A percentile compares a stretch with the other conserved stretches of the same genome.
phyloP scores from a whole-genome alignment of 1,284 basidiomycete species.

The Ceratorhiza oryzae-sativae region DNA sequence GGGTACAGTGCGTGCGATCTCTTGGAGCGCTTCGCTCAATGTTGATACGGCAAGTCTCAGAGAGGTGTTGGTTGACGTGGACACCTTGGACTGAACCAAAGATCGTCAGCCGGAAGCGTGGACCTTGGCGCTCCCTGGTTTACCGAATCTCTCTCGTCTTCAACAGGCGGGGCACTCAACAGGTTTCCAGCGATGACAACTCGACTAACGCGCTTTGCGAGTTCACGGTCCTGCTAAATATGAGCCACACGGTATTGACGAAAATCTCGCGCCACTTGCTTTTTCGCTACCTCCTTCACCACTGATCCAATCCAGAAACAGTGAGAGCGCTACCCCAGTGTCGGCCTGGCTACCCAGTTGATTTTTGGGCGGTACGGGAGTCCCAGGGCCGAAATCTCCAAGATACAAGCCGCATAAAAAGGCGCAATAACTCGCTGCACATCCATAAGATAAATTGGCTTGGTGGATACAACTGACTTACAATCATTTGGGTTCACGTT shows the following conservation, averaged over 20 bases:
- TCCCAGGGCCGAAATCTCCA: slow-evolving; percentile 8
- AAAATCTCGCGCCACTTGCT: background rate
- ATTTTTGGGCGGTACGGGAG: background rate
- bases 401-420: slow-evolving; percentile 19
- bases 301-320: slow-evolving; percentile 33
- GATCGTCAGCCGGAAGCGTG: background rate
- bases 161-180: slow-evolving; percentile 9
- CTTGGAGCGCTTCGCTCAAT: slow-evolving; percentile 61
- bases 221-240: slow-evolving; percentile 11
- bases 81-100: slow-evolving; percentile 21
- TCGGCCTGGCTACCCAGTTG: background rate
- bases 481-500: slow-evolving; percentile 48
- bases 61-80: slow-evolving; percentile 7
- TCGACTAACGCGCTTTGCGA: slow-evolving; percentile 23
- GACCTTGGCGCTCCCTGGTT: background rate
- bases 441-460: background rate
- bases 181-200: slow-evolving; percentile 21
- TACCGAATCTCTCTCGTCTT: slow-evolving; percentile 35
- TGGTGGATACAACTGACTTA: background rate
- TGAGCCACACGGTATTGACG: no score
- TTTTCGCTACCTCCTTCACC: slow-evolving; percentile 30
- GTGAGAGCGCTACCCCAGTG: background rate
- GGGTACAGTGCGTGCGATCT: slow-evolving; percentile 74
- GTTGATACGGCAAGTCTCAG: slow-evolving; percentile 23
- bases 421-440: slow-evolving; percentile 11